Percentiles rank a stretch among this genome's conserved stretches.
Evolutionary conservation across 2,329 filamentous ascomycete genomes (phyloP).

Genomic region (Zymoseptoria crescenta): DNA sequence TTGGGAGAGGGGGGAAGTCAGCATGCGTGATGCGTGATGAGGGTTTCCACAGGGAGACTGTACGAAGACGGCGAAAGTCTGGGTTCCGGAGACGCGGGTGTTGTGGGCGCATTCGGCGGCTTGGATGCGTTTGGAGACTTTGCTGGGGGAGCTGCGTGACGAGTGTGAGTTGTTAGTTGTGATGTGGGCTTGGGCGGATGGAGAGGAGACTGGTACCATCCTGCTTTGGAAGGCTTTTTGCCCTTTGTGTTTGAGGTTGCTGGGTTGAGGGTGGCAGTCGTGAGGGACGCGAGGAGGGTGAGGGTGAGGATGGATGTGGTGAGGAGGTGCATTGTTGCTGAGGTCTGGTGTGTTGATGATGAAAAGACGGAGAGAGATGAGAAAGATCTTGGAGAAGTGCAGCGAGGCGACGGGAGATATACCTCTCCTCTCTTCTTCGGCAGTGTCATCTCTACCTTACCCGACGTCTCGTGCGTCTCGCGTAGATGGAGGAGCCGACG

Average conservation of each 20-base stretch:
- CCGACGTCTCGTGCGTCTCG: no score
- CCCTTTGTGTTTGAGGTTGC: conserved; percentile 33
- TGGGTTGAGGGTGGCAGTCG: conserved; percentile 31
- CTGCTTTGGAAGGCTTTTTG: conserved; percentile 23
- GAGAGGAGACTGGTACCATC: conserved; percentile 10
- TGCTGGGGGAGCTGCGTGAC: conserved; percentile 26
- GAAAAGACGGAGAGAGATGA: no score
- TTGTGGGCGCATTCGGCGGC: conserved; percentile 38
- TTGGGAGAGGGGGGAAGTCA: no score
- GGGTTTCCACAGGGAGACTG: background rate
- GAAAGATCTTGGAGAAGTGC: no score
- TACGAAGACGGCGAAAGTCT: conserved; percentile 35
- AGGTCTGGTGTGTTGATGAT: no score
- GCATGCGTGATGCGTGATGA: background rate
- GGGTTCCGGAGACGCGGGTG: conserved; percentile 29
- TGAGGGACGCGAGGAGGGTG: conserved; percentile 11
- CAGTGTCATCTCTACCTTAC: no score
- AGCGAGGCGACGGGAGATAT: background rate
- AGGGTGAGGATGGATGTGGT: conserved; percentile 4
- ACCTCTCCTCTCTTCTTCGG: background rate
- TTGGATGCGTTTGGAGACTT: conserved; percentile 33
- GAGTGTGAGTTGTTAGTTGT: no score
- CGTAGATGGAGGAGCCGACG: no score
- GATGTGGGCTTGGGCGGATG: no score
- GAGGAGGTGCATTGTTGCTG: conserved; percentile 7